phyloP scores from a whole-genome alignment of 129 eudicot genomes.

The Chrysanthemum makinoi region DNA sequence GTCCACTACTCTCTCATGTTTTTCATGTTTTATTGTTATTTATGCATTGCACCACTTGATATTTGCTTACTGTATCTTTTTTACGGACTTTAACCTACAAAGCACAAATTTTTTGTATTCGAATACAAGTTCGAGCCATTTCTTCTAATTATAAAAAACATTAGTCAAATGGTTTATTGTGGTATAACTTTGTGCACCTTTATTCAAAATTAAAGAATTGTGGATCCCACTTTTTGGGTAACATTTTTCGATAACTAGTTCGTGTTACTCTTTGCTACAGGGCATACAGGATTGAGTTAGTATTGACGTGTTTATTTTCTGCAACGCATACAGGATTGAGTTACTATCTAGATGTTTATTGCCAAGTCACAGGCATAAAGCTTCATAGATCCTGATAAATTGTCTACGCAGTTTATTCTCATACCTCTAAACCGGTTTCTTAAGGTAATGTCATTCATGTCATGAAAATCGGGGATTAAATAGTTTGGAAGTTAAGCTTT shows the following conservation, averaged over 20 bases:
- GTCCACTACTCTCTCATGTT: neutral
- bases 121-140: too few species aligned
- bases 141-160: too few species aligned
- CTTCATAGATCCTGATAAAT: too few species aligned
- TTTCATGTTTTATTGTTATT: constrained; percentile 15
- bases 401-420: constrained; percentile 97
- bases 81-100: too few species aligned
- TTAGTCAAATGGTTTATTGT: too few species aligned
- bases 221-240: neutral
- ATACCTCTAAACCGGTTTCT: constrained; percentile 95
- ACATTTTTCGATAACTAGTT: neutral
- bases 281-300: too few species aligned
- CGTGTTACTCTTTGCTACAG: constrained; percentile 33
- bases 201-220: neutral
- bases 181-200: neutral
- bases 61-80: too few species aligned
- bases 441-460: constrained; percentile 50
- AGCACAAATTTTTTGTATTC: too few species aligned
- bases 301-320: too few species aligned
- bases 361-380: constrained; percentile 98
- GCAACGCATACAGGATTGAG: constrained; percentile 88
- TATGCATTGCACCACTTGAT: too few species aligned
- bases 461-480: constrained; percentile 7
- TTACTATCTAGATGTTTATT: constrained; percentile 88
- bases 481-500: neutral